Percentiles rank a stretch among this genome's conserved stretches.
These are phyloP conservation scores for Polyporus tsugae DNA, from an alignment of 1,284 basidiomycete species.

Conservation along the genomic window DNA sequence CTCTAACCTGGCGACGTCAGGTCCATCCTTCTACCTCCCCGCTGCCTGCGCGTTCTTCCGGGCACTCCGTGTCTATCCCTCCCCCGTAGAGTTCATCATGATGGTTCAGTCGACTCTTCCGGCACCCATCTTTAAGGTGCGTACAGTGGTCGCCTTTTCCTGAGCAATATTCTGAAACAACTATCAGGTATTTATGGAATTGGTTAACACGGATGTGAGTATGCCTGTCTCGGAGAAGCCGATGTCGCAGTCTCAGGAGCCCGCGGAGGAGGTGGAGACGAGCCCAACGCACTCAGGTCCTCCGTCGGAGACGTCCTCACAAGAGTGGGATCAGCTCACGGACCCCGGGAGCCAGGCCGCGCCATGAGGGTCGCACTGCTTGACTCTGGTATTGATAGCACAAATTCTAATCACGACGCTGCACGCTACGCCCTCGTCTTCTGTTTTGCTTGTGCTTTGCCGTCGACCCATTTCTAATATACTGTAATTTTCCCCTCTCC, in stretches of 20 bases:
- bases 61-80: conserved; percentile 94
- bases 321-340: conserved; percentile 87
- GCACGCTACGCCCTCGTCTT: conserved; percentile 29
- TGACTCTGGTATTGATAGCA: conserved; percentile 23
- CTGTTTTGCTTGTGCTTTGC: conserved; percentile 36
- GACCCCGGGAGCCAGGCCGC: conserved; percentile 67
- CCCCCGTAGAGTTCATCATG: conserved; percentile 89
- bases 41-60: conserved; percentile 94
- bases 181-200: conserved; percentile 81
- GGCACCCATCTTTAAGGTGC: conserved; percentile 83
- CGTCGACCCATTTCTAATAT: conserved; percentile 65
- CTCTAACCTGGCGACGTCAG: conserved; percentile 49
- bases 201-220: conserved; percentile 92
- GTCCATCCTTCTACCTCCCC: conserved; percentile 77
- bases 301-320: conserved; percentile 83
- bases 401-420: conserved; percentile 22
- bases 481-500: conserved; percentile 48
- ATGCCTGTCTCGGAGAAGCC: conserved; percentile 51
- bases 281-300: conserved; percentile 69
- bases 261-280: conserved; percentile 51
- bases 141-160: conserved; percentile 29
- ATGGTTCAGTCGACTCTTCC: conserved; percentile 96
- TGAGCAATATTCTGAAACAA: neutral
- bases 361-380: conserved; percentile 29
- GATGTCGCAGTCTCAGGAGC: conserved; percentile 35